A percentile compares a stretch with the other conserved stretches of the same genome.
phyloP scores from a whole-genome alignment of 768 basidiomycete species.

The Leucosporidium yakuticum region DNA sequence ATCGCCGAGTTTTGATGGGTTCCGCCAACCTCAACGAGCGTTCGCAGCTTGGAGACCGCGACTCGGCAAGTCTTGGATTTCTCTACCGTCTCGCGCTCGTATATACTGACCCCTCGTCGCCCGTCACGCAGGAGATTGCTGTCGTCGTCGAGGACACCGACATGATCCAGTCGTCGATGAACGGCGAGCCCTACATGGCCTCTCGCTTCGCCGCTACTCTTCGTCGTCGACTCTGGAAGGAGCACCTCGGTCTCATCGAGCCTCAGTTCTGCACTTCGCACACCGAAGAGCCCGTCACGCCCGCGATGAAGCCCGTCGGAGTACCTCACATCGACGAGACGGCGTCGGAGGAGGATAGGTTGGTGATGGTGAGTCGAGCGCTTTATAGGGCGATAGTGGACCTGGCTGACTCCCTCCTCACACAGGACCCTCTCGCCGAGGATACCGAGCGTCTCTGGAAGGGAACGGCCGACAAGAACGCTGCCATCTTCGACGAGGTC shows the following conservation, averaged over 20 bases:
- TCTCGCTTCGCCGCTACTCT: constrained; percentile 75
- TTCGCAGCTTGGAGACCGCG: constrained; percentile 82
- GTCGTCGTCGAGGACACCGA: constrained; percentile 85
- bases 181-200: constrained; percentile 66
- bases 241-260: constrained; percentile 54
- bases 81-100: too few relatives aligned
- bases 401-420: background rate
- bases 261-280: constrained; percentile 56
- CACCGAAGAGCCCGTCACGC: constrained; percentile 39
- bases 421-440: constrained; percentile 35
- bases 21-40: constrained; percentile 90
- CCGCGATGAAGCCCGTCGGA: constrained; percentile 31
- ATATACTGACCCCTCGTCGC: constrained; percentile 47
- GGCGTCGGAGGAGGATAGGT: constrained; percentile 15
- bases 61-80: constrained; percentile 39
- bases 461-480: constrained; percentile 31
- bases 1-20: constrained; percentile 83
- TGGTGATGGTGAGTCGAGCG: constrained; percentile 28
- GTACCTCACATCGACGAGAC: constrained; percentile 15
- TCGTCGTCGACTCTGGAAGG: constrained; percentile 67
- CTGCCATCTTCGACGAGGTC: constrained; percentile 27
- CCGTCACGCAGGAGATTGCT: constrained; percentile 60
- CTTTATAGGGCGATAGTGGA: background rate
- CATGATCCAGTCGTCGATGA: constrained; percentile 66
- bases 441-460: constrained; percentile 29